A percentile compares a stretch with the other conserved stretches of the same genome.
These are phyloP conservation scores for Diplodia intermedia DNA, from an alignment of 2,329 filamentous ascomycete species.

Conservation along the genomic window DNA sequence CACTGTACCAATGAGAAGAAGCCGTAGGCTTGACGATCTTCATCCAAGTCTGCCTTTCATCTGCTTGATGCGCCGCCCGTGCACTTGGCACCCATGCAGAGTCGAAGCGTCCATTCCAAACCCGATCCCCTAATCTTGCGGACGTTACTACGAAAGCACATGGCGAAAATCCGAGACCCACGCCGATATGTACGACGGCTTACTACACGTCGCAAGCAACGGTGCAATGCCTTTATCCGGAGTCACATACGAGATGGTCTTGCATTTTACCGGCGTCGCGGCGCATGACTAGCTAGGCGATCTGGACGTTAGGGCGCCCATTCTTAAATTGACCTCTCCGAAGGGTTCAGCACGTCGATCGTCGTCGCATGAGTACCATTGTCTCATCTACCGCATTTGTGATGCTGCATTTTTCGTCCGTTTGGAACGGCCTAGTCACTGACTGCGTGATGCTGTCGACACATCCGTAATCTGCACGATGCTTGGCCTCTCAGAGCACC, in stretches of 20 bases:
- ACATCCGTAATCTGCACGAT: background rate
- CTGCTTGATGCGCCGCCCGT: too few species aligned
- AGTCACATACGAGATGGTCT: background rate
- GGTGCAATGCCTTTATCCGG: constrained; percentile 2
- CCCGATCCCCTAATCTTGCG: too few species aligned
- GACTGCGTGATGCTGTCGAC: background rate
- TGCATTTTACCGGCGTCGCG: background rate
- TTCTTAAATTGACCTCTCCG: constrained; percentile 9
- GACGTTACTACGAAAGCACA: too few species aligned
- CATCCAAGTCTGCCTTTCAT: too few species aligned
- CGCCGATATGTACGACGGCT: too few species aligned
- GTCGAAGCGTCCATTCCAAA: too few species aligned
- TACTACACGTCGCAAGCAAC: too few species aligned
- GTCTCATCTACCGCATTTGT: background rate
- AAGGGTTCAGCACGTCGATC: background rate
- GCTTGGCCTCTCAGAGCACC: background rate
- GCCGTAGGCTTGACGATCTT: too few species aligned
- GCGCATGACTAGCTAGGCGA: constrained; percentile 20
- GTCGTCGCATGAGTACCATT: background rate
- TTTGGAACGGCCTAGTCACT: background rate
- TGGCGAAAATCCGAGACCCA: too few species aligned
- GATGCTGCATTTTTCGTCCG: background rate
- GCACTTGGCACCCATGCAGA: too few species aligned
- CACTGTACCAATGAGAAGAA: too few species aligned
- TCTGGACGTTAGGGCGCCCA: constrained; percentile 14